Evolutionary conservation across 2,329 filamentous ascomycete species (phyloP).

Genomic region (Aspergillus fumigatus): DNA sequence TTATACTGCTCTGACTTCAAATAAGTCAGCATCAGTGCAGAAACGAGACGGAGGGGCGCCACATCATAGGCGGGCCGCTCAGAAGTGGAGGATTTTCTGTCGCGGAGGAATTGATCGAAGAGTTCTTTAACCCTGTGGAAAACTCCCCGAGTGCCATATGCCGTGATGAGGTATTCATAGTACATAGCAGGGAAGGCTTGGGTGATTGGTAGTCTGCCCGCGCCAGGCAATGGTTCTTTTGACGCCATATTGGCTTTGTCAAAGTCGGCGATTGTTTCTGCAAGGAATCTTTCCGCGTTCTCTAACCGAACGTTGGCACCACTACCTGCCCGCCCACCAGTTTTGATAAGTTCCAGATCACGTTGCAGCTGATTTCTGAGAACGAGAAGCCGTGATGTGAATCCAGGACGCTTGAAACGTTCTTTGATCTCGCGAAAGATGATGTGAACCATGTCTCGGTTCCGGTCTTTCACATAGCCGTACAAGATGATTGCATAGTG

Average conservation of each 20-base stretch:
- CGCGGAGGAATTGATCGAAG: slow-evolving; percentile 48
- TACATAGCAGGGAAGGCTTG: slow-evolving; percentile 48
- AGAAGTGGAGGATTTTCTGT: slow-evolving; percentile 6
- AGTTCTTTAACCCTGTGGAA: slow-evolving; percentile 51
- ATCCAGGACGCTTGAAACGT: slow-evolving; percentile 29
- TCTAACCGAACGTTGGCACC: slow-evolving; percentile 22
- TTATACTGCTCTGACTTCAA: slow-evolving; percentile 54
- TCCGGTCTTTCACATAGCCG: slow-evolving; percentile 47
- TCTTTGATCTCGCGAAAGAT: slow-evolving; percentile 44
- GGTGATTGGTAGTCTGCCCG: slow-evolving; percentile 29
- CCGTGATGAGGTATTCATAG: slow-evolving; percentile 53
- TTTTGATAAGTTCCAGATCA: slow-evolving; percentile 24
- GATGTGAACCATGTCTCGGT: slow-evolving; percentile 47
- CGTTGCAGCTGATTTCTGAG: slow-evolving; percentile 32
- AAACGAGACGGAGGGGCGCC: slow-evolving; percentile 54
- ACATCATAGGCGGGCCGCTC: slow-evolving; percentile 19
- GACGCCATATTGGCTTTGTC: slow-evolving; percentile 40
- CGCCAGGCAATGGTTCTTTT: slow-evolving; percentile 37
- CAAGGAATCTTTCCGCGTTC: slow-evolving; percentile 35
- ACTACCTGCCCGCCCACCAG: slow-evolving; percentile 6
- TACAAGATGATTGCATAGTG: slow-evolving; percentile 46
- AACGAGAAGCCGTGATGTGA: slow-evolving; percentile 33
- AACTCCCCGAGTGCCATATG: slow-evolving; percentile 47
- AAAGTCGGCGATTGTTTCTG: slow-evolving; percentile 34
- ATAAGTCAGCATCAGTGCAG: slow-evolving; percentile 65